phyloP scores from a whole-genome alignment of 1,284 basidiomycete species.

The Ceratobasidium sp. region DNA sequence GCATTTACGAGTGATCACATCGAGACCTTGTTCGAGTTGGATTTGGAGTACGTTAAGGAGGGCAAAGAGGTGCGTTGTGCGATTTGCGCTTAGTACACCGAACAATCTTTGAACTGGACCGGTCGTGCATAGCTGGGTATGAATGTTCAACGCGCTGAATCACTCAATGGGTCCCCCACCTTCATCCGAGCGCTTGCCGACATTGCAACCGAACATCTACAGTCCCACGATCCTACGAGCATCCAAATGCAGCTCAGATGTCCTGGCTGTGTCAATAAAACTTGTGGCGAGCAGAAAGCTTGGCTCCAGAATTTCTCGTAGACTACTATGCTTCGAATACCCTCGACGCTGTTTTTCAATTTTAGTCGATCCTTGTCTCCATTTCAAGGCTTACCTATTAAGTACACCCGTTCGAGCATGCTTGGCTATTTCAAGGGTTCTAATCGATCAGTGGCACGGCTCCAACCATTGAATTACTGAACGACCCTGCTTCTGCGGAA shows the following conservation, averaged over 20 bases:
- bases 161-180: constrained; percentile 97
- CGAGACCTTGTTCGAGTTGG: constrained; percentile 97
- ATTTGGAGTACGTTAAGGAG: constrained; percentile 93
- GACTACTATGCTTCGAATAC: neutral
- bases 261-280: constrained; percentile 91
- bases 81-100: neutral
- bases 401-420: too few relatives aligned
- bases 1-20: constrained; percentile 99
- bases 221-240: constrained; percentile 70
- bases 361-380: too few relatives aligned
- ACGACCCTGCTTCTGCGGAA: neutral
- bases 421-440: too few relatives aligned
- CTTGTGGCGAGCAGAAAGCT: constrained; percentile 87
- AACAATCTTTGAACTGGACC: constrained; percentile 8
- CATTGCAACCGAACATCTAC: constrained; percentile 86
- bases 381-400: too few relatives aligned
- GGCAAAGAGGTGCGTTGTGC: constrained; percentile 79
- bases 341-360: neutral
- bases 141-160: constrained; percentile 90
- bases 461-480: too few relatives aligned
- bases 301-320: constrained; percentile 72
- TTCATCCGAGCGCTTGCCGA: constrained; percentile 98
- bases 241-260: constrained; percentile 90
- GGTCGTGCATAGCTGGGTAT: constrained; percentile 79
- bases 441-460: too few relatives aligned